Evolutionary conservation across 164 flowering plant species (phyloP), one percentile per base, ranked within the genome.

Genomic region (Houttuynia cordata): DNA sequence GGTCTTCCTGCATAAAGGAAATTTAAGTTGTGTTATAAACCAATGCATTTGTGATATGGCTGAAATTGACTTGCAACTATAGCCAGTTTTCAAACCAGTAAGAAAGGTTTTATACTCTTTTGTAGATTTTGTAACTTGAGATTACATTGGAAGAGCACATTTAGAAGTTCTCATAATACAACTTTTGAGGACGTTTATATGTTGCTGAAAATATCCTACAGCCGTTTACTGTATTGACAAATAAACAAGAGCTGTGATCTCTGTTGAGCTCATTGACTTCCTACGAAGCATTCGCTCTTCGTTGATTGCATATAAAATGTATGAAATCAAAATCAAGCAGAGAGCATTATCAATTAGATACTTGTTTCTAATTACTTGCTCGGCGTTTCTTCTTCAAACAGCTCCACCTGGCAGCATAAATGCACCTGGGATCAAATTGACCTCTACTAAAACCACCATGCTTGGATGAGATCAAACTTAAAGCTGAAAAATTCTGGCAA

Each of bases 381-480:
- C 61, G 68, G 18, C 41, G 24, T 39, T 63, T 61, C 20, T 61
- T 68, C 64, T 39, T 54, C 51, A 20, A 19, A 24, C 19, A 64
- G 24, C 53, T 64, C 1, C 64, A 67, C 47, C 58, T 20, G 58
- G 52, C 37, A 34, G 71, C n/a, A 53, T 64, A 56, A 41, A 75
- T 57, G 60, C 54, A 58, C 57, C 59, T 63, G 51, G 42, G 51
- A 62, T 37, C 52, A 47, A 68, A 80, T 47, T 71, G 76, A 13
- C 78, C 76, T 67, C 81, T 73, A 30, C 71, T 51, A 56, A 79
- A 79, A 18, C 71, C 49, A 58, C 10, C 64, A 22, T 64, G 65
- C 51, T 55, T 77, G 14, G 78, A 71, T 7, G 80, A 74, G 60
- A 79, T 58, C 8, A 60, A 25, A 42, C 56, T 65, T 18, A n/a